phyloP scores from a whole-genome alignment of 2,329 filamentous ascomycete species.

The Arthrobotrys megalospora region DNA sequence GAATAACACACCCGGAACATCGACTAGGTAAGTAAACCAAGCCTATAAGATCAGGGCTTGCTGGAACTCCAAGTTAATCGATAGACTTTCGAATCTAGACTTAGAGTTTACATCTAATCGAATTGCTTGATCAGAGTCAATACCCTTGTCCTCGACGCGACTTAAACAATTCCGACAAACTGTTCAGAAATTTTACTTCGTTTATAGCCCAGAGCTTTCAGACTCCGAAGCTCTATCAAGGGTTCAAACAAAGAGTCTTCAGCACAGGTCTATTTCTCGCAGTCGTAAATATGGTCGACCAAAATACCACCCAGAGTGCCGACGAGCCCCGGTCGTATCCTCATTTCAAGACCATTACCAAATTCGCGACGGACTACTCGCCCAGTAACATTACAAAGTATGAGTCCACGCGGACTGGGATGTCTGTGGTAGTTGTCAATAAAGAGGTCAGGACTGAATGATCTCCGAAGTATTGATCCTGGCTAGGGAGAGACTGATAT shows the following conservation, averaged over 20 bases:
- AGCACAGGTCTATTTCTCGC: slow-evolving; percentile 42
- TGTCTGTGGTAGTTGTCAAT: slow-evolving; percentile 93
- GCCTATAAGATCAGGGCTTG: too few species aligned
- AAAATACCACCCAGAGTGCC: slow-evolving; percentile 24
- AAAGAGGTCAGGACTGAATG: slow-evolving; percentile 73
- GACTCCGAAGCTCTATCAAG: slow-evolving; percentile 51
- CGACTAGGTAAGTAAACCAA: too few species aligned
- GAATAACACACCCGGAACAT: background rate
- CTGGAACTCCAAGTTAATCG: too few species aligned
- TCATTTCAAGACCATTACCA: slow-evolving; percentile 86
- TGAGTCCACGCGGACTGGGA: slow-evolving; percentile 92
- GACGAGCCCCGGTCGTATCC: slow-evolving; percentile 20
- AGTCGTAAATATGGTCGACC: slow-evolving; percentile 37
- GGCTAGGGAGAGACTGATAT: background rate
- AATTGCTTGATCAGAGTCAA: background rate
- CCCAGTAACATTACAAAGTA: slow-evolving; percentile 92
- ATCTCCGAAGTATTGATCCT: background rate
- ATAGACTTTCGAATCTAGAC: background rate
- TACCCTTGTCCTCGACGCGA: background rate
- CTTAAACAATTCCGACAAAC: slow-evolving; percentile 11
- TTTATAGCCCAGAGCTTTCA: slow-evolving; percentile 50
- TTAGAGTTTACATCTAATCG: background rate
- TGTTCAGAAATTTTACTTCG: slow-evolving; percentile 54
- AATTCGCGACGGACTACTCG: slow-evolving; percentile 90
- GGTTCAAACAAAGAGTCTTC: slow-evolving; percentile 37